Evolutionary conservation across 331 rosid genomes (phyloP).

Genomic region (Telfairia occidentalis): DNA sequence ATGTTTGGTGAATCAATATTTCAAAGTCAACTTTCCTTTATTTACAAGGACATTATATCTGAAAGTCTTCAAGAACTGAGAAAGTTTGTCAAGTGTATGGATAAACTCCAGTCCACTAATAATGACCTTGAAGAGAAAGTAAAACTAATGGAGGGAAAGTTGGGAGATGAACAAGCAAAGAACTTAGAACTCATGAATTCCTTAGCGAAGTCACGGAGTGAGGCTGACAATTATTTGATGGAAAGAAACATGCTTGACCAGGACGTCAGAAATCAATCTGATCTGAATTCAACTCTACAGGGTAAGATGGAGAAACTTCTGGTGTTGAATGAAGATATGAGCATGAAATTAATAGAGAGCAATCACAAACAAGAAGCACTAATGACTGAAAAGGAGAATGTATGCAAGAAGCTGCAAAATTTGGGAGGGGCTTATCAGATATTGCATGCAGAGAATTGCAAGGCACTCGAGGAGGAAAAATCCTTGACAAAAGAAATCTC

Average conservation of each 20-base stretch:
- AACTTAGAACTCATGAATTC: conserved; percentile 41
- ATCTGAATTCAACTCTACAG: not conserved
- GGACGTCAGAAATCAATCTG: conserved; percentile 7
- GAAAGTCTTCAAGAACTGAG: conserved; percentile 26
- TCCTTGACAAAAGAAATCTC: conserved; percentile 35
- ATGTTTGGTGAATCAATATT: conserved; percentile 43
- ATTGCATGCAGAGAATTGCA: conserved; percentile 44
- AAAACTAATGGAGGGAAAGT: conserved; percentile 27
- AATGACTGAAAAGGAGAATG: conserved; percentile 17
- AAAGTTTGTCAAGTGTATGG: conserved; percentile 35
- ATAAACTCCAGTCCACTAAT: conserved; percentile 29
- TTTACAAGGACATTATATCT: conserved; percentile 40
- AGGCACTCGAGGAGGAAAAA: conserved; percentile 40
- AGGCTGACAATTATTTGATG: conserved; percentile 19
- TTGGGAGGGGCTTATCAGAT: conserved; percentile 31
- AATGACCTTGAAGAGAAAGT: conserved; percentile 52
- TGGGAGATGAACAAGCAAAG: conserved; percentile 35
- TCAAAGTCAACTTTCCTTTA: conserved; percentile 48
- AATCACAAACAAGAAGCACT: conserved; percentile 18
- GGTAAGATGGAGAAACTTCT: conserved; percentile 30
- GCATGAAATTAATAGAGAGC: conserved; percentile 22
- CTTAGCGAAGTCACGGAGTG: conserved; percentile 34
- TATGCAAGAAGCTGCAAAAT: conserved; percentile 34
- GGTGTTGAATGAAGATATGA: conserved; percentile 33
- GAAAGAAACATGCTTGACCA: not conserved